Conservation (phyloP, 345 rosid species). For the Syzygium aromaticum region DNA sequence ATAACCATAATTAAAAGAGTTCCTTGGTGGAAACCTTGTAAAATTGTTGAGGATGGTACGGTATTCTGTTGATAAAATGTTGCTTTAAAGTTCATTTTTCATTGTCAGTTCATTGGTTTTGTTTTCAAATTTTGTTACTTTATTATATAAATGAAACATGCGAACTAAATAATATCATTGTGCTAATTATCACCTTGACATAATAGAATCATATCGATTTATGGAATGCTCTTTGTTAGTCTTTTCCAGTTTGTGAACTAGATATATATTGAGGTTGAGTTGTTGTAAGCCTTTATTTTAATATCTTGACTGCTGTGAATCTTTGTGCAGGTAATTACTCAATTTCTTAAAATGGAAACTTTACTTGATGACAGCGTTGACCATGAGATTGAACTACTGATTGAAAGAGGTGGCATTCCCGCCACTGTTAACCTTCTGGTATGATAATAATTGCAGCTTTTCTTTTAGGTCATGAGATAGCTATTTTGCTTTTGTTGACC, state of each 20-base stretch:
- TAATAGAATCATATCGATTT: not conserved
- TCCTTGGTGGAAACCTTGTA: not conserved
- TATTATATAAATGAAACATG: not conserved
- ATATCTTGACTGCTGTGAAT: not conserved
- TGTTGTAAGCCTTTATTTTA: not conserved
- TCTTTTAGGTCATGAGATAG: not conserved
- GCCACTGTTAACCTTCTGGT: constrained; percentile 55
- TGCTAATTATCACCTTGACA: not conserved
- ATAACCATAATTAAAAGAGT: not conserved
- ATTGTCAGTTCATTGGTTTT: not conserved
- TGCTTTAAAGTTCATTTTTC: not conserved
- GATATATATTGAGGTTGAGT: not conserved
- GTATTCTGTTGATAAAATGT: not conserved
- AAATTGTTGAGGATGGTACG: not conserved
- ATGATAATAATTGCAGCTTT: constrained; percentile 20
- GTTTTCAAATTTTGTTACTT: not conserved
- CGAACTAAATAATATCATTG: not conserved
- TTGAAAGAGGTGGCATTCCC: constrained; percentile 88
- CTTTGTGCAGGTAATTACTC: constrained; percentile 68
- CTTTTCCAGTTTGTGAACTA: not conserved
- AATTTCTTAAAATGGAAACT: constrained; percentile 71
- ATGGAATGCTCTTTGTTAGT: not conserved
- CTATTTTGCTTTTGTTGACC: not conserved
- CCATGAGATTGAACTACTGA: constrained; percentile 47
- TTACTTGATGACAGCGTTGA: constrained; percentile 76